Evolutionary conservation across 768 basidiomycete species (phyloP), one percentile per base, ranked within the genome.

Genomic region (Hygrocybe punicea): DNA sequence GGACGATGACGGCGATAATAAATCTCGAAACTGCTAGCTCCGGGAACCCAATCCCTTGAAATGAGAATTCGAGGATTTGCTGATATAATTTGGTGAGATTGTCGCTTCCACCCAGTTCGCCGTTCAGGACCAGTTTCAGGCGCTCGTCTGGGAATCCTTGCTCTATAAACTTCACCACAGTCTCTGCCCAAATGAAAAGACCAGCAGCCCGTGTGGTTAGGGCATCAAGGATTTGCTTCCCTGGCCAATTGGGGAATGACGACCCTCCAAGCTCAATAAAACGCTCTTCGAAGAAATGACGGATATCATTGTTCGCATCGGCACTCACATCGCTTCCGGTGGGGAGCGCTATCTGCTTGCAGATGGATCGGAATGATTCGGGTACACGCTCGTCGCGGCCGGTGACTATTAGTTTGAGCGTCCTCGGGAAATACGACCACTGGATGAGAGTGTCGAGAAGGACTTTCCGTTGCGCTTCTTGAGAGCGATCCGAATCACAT

Each of bases 171-270:
- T 58, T 50, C 2, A 60, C 51, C 2, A 58, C 53, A 4, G 68
- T 71, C 19, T 59, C 58, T 14, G 69, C 70, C 65, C 65, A 71
- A 34, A 70, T 63, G 52, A 71, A 71, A 4, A 73, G 51, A 16
- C 69, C 70, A 6, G 63, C 70, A 2, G 71, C 69, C 13, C 62
- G 62, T 5, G n/a, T 45, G 9, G 64, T 63, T 10, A 72, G 55
- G 16, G 57, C 29, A 14, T 67, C 60, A 29, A 69, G 49, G 5
- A 51, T 56, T 3, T 40, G 25, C 2, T 35, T n/a, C 2, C 65
- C 62, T 4, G 65, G 60, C 67, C 69, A 69, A 11, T 57, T 48
- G 9, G 46, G 39, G 1, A 51, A 24, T 13, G 64, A 52, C 2
- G 56, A 56, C 5, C 33, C 13, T 19, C 57, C 54, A 23, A 67